Percentiles rank a stretch among this genome's conserved stretches.
phyloP scores from a whole-genome alignment of 1,139 yeast species.

The Lodderomyces theae region DNA sequence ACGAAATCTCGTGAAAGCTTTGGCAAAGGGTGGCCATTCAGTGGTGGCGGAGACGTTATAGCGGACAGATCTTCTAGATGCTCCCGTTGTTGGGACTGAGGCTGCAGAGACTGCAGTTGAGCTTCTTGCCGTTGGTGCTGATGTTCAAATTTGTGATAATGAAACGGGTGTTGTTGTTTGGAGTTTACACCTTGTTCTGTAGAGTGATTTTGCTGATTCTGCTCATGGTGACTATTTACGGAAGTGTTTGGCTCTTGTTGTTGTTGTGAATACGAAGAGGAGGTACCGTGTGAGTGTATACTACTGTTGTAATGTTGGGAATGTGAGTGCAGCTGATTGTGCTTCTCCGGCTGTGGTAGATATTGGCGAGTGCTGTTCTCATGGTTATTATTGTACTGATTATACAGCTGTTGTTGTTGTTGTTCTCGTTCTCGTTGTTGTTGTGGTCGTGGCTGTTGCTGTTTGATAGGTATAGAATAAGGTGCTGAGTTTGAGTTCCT shows the following conservation, averaged over 20 bases:
- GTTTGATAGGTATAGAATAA: constrained; percentile 34
- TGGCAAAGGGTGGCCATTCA: constrained; percentile 26
- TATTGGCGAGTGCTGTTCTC: too few species aligned
- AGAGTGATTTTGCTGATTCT: too few species aligned
- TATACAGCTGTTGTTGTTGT: neutral
- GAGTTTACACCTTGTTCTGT: too few species aligned
- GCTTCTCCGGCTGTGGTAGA: neutral
- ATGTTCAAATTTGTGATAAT: neutral
- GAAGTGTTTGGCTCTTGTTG: too few species aligned
- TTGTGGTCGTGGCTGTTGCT: constrained; percentile 20
- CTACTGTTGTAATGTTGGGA: constrained; percentile 7
- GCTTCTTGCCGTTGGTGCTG: constrained; percentile 2
- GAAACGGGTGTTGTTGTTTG: neutral
- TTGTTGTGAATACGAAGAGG: constrained; percentile 23
- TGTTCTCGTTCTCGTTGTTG: neutral
- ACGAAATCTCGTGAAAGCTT: constrained; percentile 70
- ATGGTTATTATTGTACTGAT: constrained; percentile 11
- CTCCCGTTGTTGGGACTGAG: neutral
- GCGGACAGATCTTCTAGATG: constrained; percentile 2
- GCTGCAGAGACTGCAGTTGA: too few species aligned
- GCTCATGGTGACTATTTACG: too few species aligned
- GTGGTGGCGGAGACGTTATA: constrained; percentile 8
- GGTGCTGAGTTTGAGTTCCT: constrained; percentile 34
- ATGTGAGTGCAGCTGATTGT: constrained; percentile 11
- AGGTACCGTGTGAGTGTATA: constrained; percentile 32